Base-by-base conservation (phyloP, 352 stramenopile species). In the Phytopythium aichiense region DNA sequence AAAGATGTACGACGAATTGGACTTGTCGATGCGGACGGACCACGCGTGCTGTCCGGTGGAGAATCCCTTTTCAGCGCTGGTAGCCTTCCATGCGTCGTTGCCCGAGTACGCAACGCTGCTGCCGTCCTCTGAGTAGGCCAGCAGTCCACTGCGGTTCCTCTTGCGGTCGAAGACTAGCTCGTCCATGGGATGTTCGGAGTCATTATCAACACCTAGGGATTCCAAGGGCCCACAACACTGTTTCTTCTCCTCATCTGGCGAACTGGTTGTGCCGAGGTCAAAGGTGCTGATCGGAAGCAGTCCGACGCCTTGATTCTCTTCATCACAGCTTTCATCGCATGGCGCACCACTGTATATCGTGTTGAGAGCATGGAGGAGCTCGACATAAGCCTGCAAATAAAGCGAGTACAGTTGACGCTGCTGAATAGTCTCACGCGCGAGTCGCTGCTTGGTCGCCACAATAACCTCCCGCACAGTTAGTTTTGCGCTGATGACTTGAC, bases 1-100 rank as follows among this genome's bases (percentile, higher is more conserved):
- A 69, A 99, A 99, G 0, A 99, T 68, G 71, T 99, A 98, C 13
- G 91, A 88, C 7, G 92, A 97, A 30, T 90, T 88, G n/a, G 94
- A 98, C 63, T 98, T 97, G 20, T 99, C 96, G 11, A 99, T 80
- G 1, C 74, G 79, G 45, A 98, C 64, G 22, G 87, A 50, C 93
- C 93, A 98, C 13, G 71, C 77, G 54, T 96, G 88, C 7, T 80
- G 58, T 2, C 94, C 94, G 0, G 71, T 86, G 0, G 84, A 72
- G 42, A 97, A 97, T 5, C 84, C 64, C 20, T 77, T 60, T 0
- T 65, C 82, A 0, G 86, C 82, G 1, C 96, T 74, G 3, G 98
- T 72, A 18, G 90, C 95, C 67, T 88, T 95, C 94, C 93, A 98
- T 25, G 83, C 70, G 58, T 98, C 92, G 62, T 93, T 91, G 4